These are phyloP conservation scores for Xylogone sp. DNA, from an alignment of 2,329 filamentous ascomycete species.

Conservation along the genomic window DNA sequence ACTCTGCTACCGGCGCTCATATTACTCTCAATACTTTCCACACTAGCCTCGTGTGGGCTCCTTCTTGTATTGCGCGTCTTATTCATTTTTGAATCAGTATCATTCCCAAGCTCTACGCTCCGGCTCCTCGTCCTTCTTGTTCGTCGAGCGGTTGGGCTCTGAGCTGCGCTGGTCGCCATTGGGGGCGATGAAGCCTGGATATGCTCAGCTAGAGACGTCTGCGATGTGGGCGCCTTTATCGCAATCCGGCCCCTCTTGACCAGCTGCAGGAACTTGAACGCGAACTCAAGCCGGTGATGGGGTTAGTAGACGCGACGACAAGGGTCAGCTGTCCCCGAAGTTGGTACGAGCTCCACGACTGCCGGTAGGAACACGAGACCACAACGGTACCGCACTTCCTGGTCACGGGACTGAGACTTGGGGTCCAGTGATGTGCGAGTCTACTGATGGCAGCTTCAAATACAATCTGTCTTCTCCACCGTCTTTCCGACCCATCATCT, in stretches of 20 bases:
- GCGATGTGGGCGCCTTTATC: conserved; percentile 11
- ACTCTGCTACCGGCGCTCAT: conserved; percentile 11
- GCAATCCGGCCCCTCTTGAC: neutral
- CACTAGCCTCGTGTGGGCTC: conserved; percentile 15
- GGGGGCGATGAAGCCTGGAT: conserved; percentile 23
- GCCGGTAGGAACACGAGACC: too few species aligned
- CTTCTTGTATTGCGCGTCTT: conserved; percentile 5
- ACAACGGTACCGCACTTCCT: neutral
- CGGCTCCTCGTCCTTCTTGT: conserved; percentile 33
- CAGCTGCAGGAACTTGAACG: neutral
- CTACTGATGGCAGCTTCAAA: too few species aligned
- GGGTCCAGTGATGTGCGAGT: too few species aligned
- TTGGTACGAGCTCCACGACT: too few species aligned
- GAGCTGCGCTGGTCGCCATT: conserved; percentile 11
- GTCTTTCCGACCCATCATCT: too few species aligned
- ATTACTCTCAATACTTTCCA: conserved; percentile 18
- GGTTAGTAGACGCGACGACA: neutral
- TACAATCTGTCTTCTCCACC: too few species aligned
- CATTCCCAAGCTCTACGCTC: conserved; percentile 30
- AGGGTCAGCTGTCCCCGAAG: too few species aligned
- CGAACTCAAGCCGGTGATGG: neutral
- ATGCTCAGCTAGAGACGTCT: conserved; percentile 15
- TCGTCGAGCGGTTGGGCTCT: conserved; percentile 13
- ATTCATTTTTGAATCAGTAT: conserved; percentile 6
- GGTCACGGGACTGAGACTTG: neutral